Evolutionary conservation across 148 eudicot species (phyloP).

Genomic region (Cornus suecica): DNA sequence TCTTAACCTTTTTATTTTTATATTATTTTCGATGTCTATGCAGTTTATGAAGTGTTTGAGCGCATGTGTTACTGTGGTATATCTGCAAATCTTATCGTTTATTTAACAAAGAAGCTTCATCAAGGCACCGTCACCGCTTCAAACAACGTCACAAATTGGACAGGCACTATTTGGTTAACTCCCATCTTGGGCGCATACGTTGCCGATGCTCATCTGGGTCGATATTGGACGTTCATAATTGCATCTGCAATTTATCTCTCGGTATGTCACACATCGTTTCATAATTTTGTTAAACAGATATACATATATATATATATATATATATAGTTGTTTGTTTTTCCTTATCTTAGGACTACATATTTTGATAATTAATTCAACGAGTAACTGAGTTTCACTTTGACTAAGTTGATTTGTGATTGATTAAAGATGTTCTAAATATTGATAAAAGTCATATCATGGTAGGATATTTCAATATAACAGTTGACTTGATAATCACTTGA

Average conservation of each 20-base stretch:
- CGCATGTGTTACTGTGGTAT: constrained; percentile 65
- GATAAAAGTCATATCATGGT: too few relatives aligned
- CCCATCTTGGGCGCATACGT: constrained; percentile 62
- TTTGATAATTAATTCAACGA: too few relatives aligned
- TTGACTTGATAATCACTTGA: too few relatives aligned
- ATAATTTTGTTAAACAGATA: not conserved
- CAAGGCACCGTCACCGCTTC: constrained; percentile 54
- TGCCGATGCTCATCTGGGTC: constrained; percentile 61
- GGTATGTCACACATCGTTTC: constrained; percentile 17
- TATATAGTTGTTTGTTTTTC: too few relatives aligned
- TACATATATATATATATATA: not conserved
- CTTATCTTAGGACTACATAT: too few relatives aligned
- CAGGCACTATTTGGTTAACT: constrained; percentile 59
- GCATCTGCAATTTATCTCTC: constrained; percentile 46
- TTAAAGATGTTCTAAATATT: too few relatives aligned
- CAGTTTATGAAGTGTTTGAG: constrained; percentile 60
- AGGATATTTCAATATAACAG: too few relatives aligned
- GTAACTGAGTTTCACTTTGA: too few relatives aligned
- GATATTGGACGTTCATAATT: constrained; percentile 56
- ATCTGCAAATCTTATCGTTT: constrained; percentile 51
- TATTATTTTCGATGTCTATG: not conserved
- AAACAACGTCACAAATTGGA: constrained; percentile 67
- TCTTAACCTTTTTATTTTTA: too few relatives aligned
- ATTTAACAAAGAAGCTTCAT: constrained; percentile 49
- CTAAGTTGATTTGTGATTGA: too few relatives aligned